phyloP scores from a whole-genome alignment of 2,329 filamentous ascomycete species.

The Paecilomyces formosus region DNA sequence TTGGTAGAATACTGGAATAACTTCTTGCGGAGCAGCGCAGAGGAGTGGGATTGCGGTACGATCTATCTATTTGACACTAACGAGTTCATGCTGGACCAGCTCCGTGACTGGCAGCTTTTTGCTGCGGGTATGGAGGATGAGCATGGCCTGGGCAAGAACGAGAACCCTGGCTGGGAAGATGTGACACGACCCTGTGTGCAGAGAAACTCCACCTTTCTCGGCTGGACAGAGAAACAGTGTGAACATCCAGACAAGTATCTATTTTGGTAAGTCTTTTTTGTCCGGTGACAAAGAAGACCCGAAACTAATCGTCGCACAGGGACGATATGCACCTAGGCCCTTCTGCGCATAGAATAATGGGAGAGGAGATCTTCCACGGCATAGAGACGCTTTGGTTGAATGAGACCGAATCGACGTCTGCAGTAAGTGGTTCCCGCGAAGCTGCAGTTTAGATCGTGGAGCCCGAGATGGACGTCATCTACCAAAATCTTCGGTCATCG shows the following conservation, averaged over 20 bases:
- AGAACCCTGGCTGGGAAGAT: slow-evolving; percentile 27
- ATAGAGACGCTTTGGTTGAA: slow-evolving; percentile 27
- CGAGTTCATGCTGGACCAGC: slow-evolving; percentile 29
- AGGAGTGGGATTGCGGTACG: slow-evolving; percentile 24
- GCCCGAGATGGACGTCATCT: background rate
- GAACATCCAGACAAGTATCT: slow-evolving; percentile 30
- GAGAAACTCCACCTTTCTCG: slow-evolving; percentile 17
- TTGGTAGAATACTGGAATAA: slow-evolving; percentile 29
- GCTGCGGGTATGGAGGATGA: slow-evolving; percentile 25
- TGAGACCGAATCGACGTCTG: background rate
- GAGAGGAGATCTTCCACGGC: slow-evolving; percentile 27
- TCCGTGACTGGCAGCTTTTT: slow-evolving; percentile 31
- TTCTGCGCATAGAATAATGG: slow-evolving; percentile 30
- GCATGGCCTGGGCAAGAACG: slow-evolving; percentile 26
- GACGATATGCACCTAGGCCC: slow-evolving; percentile 35
- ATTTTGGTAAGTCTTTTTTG: slow-evolving; percentile 28
- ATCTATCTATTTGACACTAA: slow-evolving; percentile 35
- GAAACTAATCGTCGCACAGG: slow-evolving; percentile 18
- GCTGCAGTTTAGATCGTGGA: background rate
- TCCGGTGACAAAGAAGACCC: slow-evolving; percentile 4
- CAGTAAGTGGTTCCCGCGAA: background rate
- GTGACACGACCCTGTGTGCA: slow-evolving; percentile 28
- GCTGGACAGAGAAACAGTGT: slow-evolving; percentile 21
- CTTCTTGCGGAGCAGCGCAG: slow-evolving; percentile 18
- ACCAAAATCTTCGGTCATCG: background rate